Percentiles rank a stretch among this genome's conserved stretches.
Conservation (phyloP, 2,329 filamentous ascomycete species). For the Ophiocordyceps camponoti-saundersi region DNA sequence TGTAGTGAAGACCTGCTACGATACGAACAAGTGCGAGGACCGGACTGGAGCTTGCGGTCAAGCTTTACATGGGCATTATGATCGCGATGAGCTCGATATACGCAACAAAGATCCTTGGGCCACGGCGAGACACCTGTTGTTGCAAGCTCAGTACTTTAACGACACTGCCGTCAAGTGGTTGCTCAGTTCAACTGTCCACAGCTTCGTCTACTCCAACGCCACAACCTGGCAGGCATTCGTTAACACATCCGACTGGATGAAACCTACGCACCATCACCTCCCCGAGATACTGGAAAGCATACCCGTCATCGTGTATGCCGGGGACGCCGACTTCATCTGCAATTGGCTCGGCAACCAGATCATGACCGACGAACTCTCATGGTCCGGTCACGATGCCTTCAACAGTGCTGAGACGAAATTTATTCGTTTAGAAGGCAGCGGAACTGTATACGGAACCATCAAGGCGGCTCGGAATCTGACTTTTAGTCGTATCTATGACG, state of each 20-base stretch:
- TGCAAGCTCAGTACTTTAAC: slow-evolving; percentile 68
- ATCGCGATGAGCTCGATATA: slow-evolving; percentile 87
- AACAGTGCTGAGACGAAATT: slow-evolving; percentile 52
- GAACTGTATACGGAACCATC: slow-evolving; percentile 46
- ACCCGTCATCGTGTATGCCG: slow-evolving; percentile 84
- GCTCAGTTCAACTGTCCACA: slow-evolving; percentile 75
- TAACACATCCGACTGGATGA: slow-evolving; percentile 79
- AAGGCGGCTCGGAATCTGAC: slow-evolving; percentile 88
- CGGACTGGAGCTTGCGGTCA: slow-evolving; percentile 74
- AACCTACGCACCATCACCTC: slow-evolving; percentile 83
- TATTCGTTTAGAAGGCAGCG: slow-evolving; percentile 37
- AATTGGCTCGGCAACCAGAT: slow-evolving; percentile 98
- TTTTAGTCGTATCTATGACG: slow-evolving; percentile 75
- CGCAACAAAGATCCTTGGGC: slow-evolving; percentile 53
- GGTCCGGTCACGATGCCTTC: slow-evolving; percentile 71
- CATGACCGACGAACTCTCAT: slow-evolving; percentile 86
- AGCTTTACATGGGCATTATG: slow-evolving; percentile 82
- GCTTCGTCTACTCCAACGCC: slow-evolving; percentile 47
- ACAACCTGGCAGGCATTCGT: not conserved
- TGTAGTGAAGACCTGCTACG: slow-evolving; percentile 81
- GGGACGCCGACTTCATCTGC: slow-evolving; percentile 76
- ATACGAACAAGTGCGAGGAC: slow-evolving; percentile 34
- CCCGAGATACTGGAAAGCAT: slow-evolving; percentile 77
- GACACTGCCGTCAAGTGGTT: slow-evolving; percentile 64
- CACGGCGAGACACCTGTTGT: slow-evolving; percentile 38